Conservation (phyloP, 441 rosid genomes). For the Rhodomyrtus psidioides region DNA sequence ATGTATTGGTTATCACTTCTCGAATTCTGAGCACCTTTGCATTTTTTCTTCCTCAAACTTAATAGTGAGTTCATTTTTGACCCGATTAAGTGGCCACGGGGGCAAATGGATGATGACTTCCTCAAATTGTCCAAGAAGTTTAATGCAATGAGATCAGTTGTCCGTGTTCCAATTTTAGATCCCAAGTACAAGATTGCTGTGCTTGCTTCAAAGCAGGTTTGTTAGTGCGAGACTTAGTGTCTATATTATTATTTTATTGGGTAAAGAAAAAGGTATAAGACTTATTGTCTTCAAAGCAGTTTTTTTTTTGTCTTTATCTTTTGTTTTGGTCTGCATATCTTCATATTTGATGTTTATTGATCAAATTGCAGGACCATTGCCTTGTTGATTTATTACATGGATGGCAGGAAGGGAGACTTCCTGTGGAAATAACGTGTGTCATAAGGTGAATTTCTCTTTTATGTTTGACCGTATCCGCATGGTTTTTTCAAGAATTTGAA, state of each 20-base stretch:
- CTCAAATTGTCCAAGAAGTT: slow-evolving; percentile 41
- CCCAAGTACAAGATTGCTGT: slow-evolving; percentile 83
- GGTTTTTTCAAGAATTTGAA: neutral
- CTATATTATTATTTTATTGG: neutral
- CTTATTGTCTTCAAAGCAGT: slow-evolving; percentile 55
- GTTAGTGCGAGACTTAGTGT: neutral
- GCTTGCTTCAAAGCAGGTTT: slow-evolving; percentile 75
- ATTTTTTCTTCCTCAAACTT: slow-evolving; percentile 7
- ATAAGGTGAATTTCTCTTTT: slow-evolving; percentile 45
- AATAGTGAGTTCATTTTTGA: slow-evolving; percentile 86
- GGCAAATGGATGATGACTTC: slow-evolving; percentile 70
- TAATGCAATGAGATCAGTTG: slow-evolving; percentile 55
- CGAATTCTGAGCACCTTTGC: neutral
- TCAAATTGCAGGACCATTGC: slow-evolving; percentile 68
- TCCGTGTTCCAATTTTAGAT: slow-evolving; percentile 74
- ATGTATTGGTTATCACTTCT: neutral
- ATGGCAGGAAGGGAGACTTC: slow-evolving; percentile 93
- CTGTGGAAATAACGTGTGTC: slow-evolving; percentile 77
- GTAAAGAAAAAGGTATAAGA: too few species aligned
- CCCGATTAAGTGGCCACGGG: slow-evolving; percentile 71
- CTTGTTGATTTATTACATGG: slow-evolving; percentile 74
- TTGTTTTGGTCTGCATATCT: neutral
- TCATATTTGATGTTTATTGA: neutral
- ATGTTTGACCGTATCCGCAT: neutral
- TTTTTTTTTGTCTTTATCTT: neutral